Evolutionary conservation across 768 basidiomycete species (phyloP).

Genomic region (Podaxis rugospora): DNA sequence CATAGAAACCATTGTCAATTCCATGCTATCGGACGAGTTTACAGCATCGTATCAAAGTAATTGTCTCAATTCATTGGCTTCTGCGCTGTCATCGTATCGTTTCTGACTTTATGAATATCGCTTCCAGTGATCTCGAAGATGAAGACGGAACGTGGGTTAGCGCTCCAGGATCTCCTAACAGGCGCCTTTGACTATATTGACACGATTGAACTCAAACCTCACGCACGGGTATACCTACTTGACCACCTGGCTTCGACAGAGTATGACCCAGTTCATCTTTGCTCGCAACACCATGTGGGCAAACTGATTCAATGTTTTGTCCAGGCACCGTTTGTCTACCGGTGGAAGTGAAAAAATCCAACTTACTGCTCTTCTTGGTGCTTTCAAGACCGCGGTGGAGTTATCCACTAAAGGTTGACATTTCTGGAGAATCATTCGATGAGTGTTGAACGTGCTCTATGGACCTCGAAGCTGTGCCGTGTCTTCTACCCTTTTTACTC

Average conservation of each 20-base stretch:
- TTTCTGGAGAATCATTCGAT: constrained; percentile 1
- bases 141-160: constrained; percentile 90
- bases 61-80: constrained; percentile 17
- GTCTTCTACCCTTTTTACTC: neutral
- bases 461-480: neutral
- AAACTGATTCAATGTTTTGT: constrained; percentile 1
- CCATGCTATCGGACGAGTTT: constrained; percentile 96
- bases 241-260: constrained; percentile 95
- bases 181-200: constrained; percentile 91
- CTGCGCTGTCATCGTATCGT: neutral
- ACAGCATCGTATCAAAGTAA: constrained; percentile 83
- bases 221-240: constrained; percentile 85
- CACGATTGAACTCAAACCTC: constrained; percentile 79
- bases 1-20: constrained; percentile 88
- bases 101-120: neutral
- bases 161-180: constrained; percentile 88
- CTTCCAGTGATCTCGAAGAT: constrained; percentile 74
- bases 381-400: constrained; percentile 92
- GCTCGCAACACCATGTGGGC: neutral
- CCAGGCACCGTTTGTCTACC: constrained; percentile 84
- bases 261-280: constrained; percentile 42
- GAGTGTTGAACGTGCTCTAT: neutral
- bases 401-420: constrained; percentile 42
- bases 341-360: constrained; percentile 96
- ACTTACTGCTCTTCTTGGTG: constrained; percentile 83